Conservation (phyloP, 345 rosid genomes). For the Eucalyptus erythrocorys region DNA sequence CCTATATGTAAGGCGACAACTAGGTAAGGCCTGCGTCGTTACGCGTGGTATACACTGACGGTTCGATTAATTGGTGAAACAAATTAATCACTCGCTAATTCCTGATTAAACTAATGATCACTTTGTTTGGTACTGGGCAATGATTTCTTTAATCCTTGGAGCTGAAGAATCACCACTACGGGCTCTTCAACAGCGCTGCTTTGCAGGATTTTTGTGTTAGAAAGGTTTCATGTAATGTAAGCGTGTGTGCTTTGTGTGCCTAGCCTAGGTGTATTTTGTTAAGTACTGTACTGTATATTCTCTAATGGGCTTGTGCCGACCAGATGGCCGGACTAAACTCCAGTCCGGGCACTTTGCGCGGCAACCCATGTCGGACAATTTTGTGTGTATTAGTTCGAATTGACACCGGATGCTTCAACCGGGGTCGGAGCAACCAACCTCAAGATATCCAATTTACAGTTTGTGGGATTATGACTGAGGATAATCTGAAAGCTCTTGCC, state of each 20-base stretch:
- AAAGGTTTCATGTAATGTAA: not conserved
- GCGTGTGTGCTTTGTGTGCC: not conserved
- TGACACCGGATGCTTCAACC: not conserved
- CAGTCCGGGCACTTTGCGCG: not conserved
- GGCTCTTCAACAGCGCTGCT: not conserved
- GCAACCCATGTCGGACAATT: not conserved
- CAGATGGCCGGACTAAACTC: not conserved
- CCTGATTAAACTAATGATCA: not conserved
- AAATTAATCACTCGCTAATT: not conserved
- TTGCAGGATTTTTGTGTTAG: not conserved
- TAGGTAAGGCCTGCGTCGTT: not conserved
- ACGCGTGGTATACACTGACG: not conserved
- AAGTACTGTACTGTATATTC: not conserved
- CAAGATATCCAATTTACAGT: not conserved
- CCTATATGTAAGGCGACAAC: not conserved
- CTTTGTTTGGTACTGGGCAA: not conserved
- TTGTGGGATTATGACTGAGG: not conserved
- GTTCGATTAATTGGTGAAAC: not conserved
- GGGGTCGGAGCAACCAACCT: not conserved
- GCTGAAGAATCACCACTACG: not conserved
- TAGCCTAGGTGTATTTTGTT: not conserved
- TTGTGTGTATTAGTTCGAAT: not conserved
- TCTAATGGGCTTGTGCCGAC: not conserved
- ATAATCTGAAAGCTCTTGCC: not conserved
- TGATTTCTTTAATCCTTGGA: not conserved